Percentiles rank a stretch among this genome's conserved stretches.
These are phyloP conservation scores for Didymella glomerata DNA, from an alignment of 2,329 filamentous ascomycete species.

Conservation along the genomic window DNA sequence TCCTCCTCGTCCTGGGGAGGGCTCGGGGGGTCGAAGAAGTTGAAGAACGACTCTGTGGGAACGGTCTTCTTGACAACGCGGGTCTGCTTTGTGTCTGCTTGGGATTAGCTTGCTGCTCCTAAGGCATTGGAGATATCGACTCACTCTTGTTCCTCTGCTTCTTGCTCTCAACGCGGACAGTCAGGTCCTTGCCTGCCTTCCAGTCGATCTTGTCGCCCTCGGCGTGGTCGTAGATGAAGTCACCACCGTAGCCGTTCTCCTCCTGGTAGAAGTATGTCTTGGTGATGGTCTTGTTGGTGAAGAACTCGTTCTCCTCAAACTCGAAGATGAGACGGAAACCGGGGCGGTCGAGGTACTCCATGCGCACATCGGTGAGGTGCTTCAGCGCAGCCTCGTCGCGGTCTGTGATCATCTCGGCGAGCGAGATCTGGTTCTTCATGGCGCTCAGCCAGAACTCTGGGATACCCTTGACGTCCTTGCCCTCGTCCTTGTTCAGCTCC, in stretches of 20 bases:
- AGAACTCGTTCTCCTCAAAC: slow-evolving; percentile 93
- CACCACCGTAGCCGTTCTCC: slow-evolving; percentile 96
- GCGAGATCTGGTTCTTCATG: slow-evolving; percentile 99
- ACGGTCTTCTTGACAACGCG: slow-evolving; percentile 99
- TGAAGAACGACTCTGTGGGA: slow-evolving; percentile 95
- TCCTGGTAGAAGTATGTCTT: slow-evolving; percentile 99
- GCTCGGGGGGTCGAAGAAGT: slow-evolving; percentile 97
- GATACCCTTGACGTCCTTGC: slow-evolving; percentile 75
- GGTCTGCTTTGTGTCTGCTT: slow-evolving; percentile 94
- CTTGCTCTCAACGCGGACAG: slow-evolving; percentile 95
- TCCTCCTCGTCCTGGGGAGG: slow-evolving; percentile 79
- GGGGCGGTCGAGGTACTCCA: slow-evolving; percentile 98
- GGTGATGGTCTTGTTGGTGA: slow-evolving; percentile 95
- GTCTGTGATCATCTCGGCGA: slow-evolving; percentile 98
- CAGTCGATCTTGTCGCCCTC: slow-evolving; percentile 98
- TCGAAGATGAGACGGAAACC: slow-evolving; percentile 99
- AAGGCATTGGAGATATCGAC: slow-evolving; percentile 36
- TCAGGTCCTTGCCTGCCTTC: slow-evolving; percentile 92
- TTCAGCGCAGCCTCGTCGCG: slow-evolving; percentile 94
- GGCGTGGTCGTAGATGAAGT: slow-evolving; percentile 99
- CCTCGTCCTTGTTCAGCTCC: slow-evolving; percentile 67
- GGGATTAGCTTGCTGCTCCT: slow-evolving; percentile 25
- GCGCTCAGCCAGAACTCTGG: slow-evolving; percentile 99
- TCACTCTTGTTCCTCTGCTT: slow-evolving; percentile 99
- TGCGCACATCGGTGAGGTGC: slow-evolving; percentile 88